Conservation (phyloP, 179 eudicot species). For the Amaranthus tricolor region DNA sequence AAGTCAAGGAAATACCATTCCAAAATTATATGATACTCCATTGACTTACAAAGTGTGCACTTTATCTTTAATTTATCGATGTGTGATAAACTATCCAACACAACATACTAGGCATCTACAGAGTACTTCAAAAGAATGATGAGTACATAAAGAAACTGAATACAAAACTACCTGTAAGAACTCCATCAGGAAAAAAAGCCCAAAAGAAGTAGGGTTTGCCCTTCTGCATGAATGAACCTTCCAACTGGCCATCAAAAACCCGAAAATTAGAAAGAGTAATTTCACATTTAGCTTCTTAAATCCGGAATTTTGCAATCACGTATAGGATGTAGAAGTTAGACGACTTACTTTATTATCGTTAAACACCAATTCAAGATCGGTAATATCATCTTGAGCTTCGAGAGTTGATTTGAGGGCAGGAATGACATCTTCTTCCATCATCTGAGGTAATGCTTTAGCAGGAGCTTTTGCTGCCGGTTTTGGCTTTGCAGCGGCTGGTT, state of each 20-base stretch:
- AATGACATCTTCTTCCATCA: constrained; percentile 88
- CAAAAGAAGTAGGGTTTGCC: constrained; percentile 64
- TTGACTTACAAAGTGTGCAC: too few species aligned
- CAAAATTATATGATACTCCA: too few species aligned
- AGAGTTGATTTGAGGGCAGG: constrained; percentile 62
- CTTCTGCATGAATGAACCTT: constrained; percentile 70
- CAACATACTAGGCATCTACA: too few species aligned
- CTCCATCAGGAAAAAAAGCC: constrained; percentile 87
- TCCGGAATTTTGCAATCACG: constrained; percentile 6
- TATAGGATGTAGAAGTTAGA: constrained; percentile 10
- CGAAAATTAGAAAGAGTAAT: not conserved
- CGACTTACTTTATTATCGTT: constrained; percentile 56
- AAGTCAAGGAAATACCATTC: too few species aligned
- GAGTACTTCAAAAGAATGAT: not conserved
- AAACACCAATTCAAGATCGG: constrained; percentile 60
- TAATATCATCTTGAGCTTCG: constrained; percentile 69
- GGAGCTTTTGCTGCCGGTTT: constrained; percentile 65
- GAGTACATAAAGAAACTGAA: not conserved
- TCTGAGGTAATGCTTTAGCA: constrained; percentile 60
- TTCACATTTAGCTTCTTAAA: not conserved
- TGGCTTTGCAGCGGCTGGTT: constrained; percentile 31
- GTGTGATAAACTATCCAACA: too few species aligned
- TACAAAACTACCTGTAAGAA: constrained; percentile 52
- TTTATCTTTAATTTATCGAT: too few species aligned
- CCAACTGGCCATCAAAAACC: constrained; percentile 45